Base-by-base conservation (phyloP, 306 rosid species). In the Gastrolobium bilobum region DNA sequence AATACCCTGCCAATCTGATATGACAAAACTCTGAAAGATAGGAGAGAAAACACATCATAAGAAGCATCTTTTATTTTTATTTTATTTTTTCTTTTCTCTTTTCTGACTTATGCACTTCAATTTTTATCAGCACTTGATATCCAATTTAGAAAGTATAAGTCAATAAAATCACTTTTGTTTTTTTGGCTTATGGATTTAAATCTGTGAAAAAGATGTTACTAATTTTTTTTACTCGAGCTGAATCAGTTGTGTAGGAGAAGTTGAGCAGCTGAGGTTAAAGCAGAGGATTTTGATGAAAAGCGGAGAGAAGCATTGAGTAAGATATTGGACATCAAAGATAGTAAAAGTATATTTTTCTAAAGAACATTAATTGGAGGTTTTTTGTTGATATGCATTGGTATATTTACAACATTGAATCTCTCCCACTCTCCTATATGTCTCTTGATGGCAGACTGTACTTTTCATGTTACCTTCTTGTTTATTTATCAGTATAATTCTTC, bases 1-100 rank as follows among this genome's bases (percentile, higher is more conserved):
- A 61, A 93, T 88, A 51, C 97, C 97, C 71, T 87, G 81, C 96
- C 96, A 93, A 85, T 93, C 97, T 15, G 97, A 89, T 64, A 93
- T 93, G 80, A 93, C 89, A 64, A 93, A 93, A 52, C 98, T 97
- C 96, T 93, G 87, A 42, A 72, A 86, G 10, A 38, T 37, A 7
- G 50, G 75, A 31, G 50, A 52, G 60, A 4, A 63, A 3, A 58
- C 10, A 77, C 15, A 56, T n/a, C n/a, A n/a, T n/a, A n/a, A n/a
- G n/a, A n/a, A n/a, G n/a, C n/a, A n/a, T n/a, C n/a, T n/a, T n/a
- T 65, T 50, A 82, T 10, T 50, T 54, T 48, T 11, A 75, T 30
- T 10, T 34, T 58, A 29, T 3, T 13, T 38, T 38, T 68, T 78
- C 53, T n/a, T 42, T 6, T 14, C 59, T 39, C 10, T 5, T 29